These are phyloP conservation scores for Ramaria sp. DNA, from an alignment of 768 basidiomycete genomes.

Conservation along the genomic window DNA sequence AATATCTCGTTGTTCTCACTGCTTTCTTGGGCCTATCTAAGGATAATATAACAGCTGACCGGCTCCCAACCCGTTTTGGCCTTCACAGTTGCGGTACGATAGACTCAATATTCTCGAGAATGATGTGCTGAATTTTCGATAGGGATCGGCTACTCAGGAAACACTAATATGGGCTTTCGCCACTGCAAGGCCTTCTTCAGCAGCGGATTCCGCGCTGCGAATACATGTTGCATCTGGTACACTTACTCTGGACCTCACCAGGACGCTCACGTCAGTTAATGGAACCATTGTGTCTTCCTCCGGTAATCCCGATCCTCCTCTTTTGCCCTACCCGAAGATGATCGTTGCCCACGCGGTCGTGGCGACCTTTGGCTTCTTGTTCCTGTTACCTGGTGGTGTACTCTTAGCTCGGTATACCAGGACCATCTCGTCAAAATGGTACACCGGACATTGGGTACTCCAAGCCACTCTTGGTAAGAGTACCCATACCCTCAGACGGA, in stretches of 20 bases:
- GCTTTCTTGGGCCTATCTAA: constrained; percentile 23
- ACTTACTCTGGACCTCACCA: constrained; percentile 37
- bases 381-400: constrained; percentile 42
- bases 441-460: constrained; percentile 38
- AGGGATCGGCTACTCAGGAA: constrained; percentile 24
- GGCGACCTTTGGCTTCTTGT: constrained; percentile 38
- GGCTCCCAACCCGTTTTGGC: constrained; percentile 35
- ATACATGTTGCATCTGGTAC: constrained; percentile 39
- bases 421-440: constrained; percentile 41
- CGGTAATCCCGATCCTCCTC: constrained; percentile 17
- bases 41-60: neutral
- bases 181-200: constrained; percentile 33
- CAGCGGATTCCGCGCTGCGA: constrained; percentile 31
- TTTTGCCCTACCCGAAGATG: constrained; percentile 36
- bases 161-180: constrained; percentile 54
- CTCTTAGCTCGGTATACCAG: constrained; percentile 43
- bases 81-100: constrained; percentile 37
- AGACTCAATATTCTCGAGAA: neutral
- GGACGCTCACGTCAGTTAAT: constrained; percentile 16
- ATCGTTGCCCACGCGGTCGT: constrained; percentile 47
- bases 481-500: neutral
- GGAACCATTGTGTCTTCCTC: constrained; percentile 2
- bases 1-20: neutral
- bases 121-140: neutral
- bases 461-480: constrained; percentile 40